phyloP scores from a whole-genome alignment of 2,329 filamentous ascomycete species.

The Scopulariopsis brevicaulis region DNA sequence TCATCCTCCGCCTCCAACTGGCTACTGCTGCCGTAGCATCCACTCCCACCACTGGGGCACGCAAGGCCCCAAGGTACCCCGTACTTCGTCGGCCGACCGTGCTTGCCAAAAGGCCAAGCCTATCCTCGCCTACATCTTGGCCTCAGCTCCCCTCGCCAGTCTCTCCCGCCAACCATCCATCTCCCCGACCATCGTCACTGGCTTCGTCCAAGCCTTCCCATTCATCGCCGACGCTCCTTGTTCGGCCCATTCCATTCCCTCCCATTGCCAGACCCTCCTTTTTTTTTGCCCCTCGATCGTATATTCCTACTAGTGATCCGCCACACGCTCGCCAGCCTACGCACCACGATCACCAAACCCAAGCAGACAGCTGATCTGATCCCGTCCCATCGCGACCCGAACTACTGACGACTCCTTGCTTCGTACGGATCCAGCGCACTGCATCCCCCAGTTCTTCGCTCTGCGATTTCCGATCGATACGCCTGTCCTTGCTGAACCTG shows the following conservation, averaged over 20 bases:
- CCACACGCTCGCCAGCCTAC: background rate
- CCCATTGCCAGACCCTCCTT: slow-evolving; percentile 22
- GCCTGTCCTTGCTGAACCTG: background rate
- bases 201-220: slow-evolving; percentile 6
- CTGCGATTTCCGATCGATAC: slow-evolving; percentile 4
- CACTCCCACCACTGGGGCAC: background rate
- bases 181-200: slow-evolving; percentile 8
- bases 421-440: background rate
- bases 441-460: background rate
- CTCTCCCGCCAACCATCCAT: slow-evolving; percentile 21
- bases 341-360: background rate
- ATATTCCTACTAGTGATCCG: background rate
- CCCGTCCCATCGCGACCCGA: background rate
- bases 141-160: slow-evolving; percentile 26
- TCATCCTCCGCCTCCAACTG: background rate
- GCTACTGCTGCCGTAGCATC: slow-evolving; percentile 1
- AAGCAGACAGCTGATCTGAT: background rate
- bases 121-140: slow-evolving; percentile 27
- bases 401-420: background rate
- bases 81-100: background rate
- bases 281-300: slow-evolving; percentile 9
- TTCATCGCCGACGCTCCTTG: slow-evolving; percentile 25
- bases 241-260: slow-evolving; percentile 11
- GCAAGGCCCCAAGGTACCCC: background rate
- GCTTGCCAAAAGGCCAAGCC: slow-evolving; percentile 13